Evolutionary conservation across 768 basidiomycete genomes (phyloP), one percentile per base, ranked within the genome.

Genomic region (Pulveroboletus sp.): DNA sequence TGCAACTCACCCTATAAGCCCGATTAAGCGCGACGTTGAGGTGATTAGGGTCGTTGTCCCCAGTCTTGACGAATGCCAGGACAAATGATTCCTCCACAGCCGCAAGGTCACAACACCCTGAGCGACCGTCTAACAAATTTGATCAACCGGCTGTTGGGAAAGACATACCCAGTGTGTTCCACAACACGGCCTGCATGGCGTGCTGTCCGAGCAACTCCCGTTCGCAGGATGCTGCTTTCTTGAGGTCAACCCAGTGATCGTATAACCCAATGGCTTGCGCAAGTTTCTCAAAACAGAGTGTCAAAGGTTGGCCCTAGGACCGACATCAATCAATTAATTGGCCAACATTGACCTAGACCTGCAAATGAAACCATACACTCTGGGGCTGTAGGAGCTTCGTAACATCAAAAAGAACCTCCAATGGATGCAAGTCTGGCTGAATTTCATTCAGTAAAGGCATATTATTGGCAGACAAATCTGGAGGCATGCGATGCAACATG

Each of bases 381-480:
- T 76, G 69, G 10, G 85, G 79, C 35, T 82, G 77, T 45, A 89
- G 67, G n/a, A 91, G 74, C 63, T 91, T 91, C 61, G 77, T 76
- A 12, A 86, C 81, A 62, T 92, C 90, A 59, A 77, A 84, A 35
- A 92, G 73, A 32, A 90, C 74, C 63, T 92, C 89, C 5, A 82
- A 72, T 13, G 89, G 86, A 55, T 89, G 83, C 31, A 88, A 71
- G 58, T 86, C 79, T 5, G 84, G 78, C 59, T 91, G 87, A 11
- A 89, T 77, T 67, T 86, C 83, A 58, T 89, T 87, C 22, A 90
- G 62, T 39, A 72, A 61, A 22, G 78, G 81, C 56, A 72, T 78
- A 17, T 74, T 68, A 47, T 71, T 70, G 17, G 47, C 5, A 24
- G 51, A 58, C 39, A 31, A 40, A 39, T 65, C 67, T 14, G 79